A percentile compares a stretch with the other conserved stretches of the same genome.
Conservation (phyloP, 805 yeast species). For the Metschnikowia aberdeeniae region DNA sequence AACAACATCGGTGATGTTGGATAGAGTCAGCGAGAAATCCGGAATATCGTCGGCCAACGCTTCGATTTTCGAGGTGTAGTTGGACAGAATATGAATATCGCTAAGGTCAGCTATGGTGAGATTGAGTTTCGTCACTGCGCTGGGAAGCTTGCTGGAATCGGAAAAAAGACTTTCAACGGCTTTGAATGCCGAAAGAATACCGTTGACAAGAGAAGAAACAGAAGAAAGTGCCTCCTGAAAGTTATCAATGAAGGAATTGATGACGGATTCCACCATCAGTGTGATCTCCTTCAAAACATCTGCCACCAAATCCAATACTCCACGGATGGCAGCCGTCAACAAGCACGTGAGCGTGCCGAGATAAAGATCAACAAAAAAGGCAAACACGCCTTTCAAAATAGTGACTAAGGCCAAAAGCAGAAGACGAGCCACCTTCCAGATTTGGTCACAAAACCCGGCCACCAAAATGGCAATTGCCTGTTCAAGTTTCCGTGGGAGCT, state of each 20-base stretch:
- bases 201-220: constrained; percentile 54
- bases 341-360: constrained; percentile 88
- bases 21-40: constrained; percentile 59
- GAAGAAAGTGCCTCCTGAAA: constrained; percentile 64
- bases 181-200: constrained; percentile 42
- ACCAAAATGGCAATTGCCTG: constrained; percentile 1
- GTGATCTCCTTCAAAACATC: constrained; percentile 63
- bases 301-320: constrained; percentile 52
- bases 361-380: constrained; percentile 46
- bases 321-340: constrained; percentile 66
- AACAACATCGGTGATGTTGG: constrained; percentile 52
- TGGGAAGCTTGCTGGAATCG: constrained; percentile 30
- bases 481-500: constrained; percentile 48
- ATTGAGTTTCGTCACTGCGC: constrained; percentile 51
- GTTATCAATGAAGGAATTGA: constrained; percentile 61
- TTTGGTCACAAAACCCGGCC: not conserved
- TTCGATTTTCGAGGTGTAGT: constrained; percentile 56
- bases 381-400: constrained; percentile 8
- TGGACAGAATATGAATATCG: constrained; percentile 59
- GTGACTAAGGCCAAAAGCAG: constrained; percentile 55
- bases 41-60: constrained; percentile 53
- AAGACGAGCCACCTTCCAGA: constrained; percentile 1
- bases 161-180: constrained; percentile 54
- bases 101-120: constrained; percentile 15
- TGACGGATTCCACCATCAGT: constrained; percentile 50